Percentiles rank a stretch among this genome's conserved stretches.
These are phyloP conservation scores for Boletus edulis DNA, from an alignment of 768 basidiomycete genomes.

Conservation along the genomic window DNA sequence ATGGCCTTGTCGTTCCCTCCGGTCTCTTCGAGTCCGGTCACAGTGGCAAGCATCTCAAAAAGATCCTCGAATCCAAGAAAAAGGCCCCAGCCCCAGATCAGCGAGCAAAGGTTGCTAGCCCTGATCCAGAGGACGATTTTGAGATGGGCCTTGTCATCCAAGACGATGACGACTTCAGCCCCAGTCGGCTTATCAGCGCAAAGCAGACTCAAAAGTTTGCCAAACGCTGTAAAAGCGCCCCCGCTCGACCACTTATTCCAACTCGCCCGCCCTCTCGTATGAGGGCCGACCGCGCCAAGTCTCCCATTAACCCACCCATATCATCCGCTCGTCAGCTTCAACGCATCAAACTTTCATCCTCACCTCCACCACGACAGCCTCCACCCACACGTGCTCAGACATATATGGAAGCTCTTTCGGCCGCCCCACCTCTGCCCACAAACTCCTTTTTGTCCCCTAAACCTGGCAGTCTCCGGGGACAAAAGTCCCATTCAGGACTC, in stretches of 20 bases:
- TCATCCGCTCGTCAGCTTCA: constrained; percentile 70
- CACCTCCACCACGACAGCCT: constrained; percentile 56
- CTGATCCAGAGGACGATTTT: constrained; percentile 81
- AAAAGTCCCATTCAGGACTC: constrained; percentile 81
- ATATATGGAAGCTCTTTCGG: constrained; percentile 53
- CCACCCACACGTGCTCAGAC: constrained; percentile 50
- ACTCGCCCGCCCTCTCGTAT: constrained; percentile 63
- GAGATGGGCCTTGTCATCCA: constrained; percentile 83
- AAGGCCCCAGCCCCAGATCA: constrained; percentile 54
- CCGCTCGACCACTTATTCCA: constrained; percentile 47
- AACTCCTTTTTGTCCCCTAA: constrained; percentile 64
- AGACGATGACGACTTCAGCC: constrained; percentile 80
- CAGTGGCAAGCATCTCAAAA: constrained; percentile 48
- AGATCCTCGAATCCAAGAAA: constrained; percentile 55
- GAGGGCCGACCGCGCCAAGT: constrained; percentile 66
- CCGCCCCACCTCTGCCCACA: constrained; percentile 47
- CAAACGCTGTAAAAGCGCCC: constrained; percentile 59
- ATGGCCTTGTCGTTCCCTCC: constrained; percentile 76
- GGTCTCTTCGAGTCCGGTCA: constrained; percentile 73
- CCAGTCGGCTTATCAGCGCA: constrained; percentile 61
- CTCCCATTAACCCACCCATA: constrained; percentile 64
- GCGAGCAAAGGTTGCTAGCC: constrained; percentile 48
- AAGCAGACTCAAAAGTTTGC: constrained; percentile 44
- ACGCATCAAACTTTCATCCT: constrained; percentile 65
- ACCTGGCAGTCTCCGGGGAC: constrained; percentile 73